Conservation (phyloP, 164 flowering plant species). For the Magnolia kwangsiensis region DNA sequence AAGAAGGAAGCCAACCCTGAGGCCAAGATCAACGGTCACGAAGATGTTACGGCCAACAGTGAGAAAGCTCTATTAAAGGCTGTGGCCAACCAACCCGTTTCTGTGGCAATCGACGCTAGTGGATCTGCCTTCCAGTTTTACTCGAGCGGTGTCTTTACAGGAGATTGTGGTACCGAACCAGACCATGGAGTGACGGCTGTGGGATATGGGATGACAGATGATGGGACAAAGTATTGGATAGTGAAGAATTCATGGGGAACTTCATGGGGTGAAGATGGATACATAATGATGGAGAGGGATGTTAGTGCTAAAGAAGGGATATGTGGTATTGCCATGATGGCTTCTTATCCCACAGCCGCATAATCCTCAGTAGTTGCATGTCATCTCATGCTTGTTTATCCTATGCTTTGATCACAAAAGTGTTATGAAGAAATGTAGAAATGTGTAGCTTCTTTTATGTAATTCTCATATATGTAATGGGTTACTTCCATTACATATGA, state of each 20-base stretch:
- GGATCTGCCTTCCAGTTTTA: slow-evolving; percentile 24
- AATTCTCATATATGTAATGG: too few species aligned
- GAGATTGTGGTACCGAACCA: slow-evolving; percentile 18
- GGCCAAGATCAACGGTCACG: slow-evolving; percentile 18
- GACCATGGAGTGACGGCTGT: slow-evolving; percentile 30
- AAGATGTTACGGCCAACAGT: slow-evolving; percentile 21
- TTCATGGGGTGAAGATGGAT: slow-evolving; percentile 28
- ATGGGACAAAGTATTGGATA: slow-evolving; percentile 33
- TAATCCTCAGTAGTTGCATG: too few species aligned
- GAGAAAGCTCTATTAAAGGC: slow-evolving; percentile 25
- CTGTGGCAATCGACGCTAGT: slow-evolving; percentile 21
- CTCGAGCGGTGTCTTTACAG: slow-evolving; percentile 25
- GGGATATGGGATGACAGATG: slow-evolving; percentile 22
- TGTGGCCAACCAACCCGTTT: slow-evolving; percentile 28
- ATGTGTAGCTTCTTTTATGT: too few species aligned
- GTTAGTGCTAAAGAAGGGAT: slow-evolving; percentile 17
- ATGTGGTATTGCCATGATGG: slow-evolving; percentile 25
- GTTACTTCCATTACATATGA: too few species aligned
- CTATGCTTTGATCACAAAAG: too few species aligned
- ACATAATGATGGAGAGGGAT: slow-evolving; percentile 22
- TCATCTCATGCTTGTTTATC: too few species aligned
- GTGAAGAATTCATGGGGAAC: slow-evolving; percentile 30
- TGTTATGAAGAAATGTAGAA: too few species aligned
- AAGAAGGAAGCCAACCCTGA: slow-evolving; percentile 5
- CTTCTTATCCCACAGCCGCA: slow-evolving; percentile 8